Evolutionary conservation across 2,329 filamentous ascomycete genomes (phyloP).

Genomic region (Alternaria metachromatica): DNA sequence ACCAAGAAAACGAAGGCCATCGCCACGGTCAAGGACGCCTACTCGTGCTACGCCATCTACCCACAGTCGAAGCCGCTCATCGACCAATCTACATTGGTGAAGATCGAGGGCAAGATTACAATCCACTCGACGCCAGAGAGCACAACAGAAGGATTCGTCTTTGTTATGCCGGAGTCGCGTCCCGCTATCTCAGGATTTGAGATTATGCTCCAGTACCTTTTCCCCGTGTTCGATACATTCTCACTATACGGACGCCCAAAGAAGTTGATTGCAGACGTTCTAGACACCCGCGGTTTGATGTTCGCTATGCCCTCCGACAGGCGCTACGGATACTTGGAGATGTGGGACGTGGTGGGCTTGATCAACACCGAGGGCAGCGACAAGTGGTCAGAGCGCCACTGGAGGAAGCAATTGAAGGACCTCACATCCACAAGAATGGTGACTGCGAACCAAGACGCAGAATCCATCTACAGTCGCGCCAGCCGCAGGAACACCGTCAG

Average conservation of each 20-base stretch:
- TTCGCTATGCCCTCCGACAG: constrained; percentile 94
- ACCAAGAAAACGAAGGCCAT: constrained; percentile 91
- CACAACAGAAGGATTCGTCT: constrained; percentile 90
- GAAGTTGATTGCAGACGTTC: constrained; percentile 82
- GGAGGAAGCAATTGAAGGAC: constrained; percentile 89
- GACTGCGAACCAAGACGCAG: constrained; percentile 28
- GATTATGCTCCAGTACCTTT: constrained; percentile 90
- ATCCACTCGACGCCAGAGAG: constrained; percentile 82
- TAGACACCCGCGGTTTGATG: constrained; percentile 91
- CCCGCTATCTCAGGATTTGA: constrained; percentile 94
- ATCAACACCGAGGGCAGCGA: constrained; percentile 80
- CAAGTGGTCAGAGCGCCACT: constrained; percentile 84
- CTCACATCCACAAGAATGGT: constrained; percentile 81
- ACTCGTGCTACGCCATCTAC: constrained; percentile 93
- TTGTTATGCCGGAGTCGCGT: constrained; percentile 94
- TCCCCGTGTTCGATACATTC: constrained; percentile 94
- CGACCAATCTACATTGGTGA: constrained; percentile 91
- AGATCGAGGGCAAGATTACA: constrained; percentile 89
- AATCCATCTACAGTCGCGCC: constrained; percentile 48
- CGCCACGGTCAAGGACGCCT: constrained; percentile 88
- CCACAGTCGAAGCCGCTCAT: constrained; percentile 93
- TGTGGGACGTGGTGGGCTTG: constrained; percentile 80
- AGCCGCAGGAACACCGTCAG: constrained; percentile 54
- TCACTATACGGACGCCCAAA: constrained; percentile 87
- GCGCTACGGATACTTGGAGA: constrained; percentile 88